Percentiles rank a stretch among this genome's conserved stretches.
These are phyloP conservation scores for Plasmodium gallinaceum DNA, from an alignment of 169 alveolate genomes.

Conservation along the genomic window DNA sequence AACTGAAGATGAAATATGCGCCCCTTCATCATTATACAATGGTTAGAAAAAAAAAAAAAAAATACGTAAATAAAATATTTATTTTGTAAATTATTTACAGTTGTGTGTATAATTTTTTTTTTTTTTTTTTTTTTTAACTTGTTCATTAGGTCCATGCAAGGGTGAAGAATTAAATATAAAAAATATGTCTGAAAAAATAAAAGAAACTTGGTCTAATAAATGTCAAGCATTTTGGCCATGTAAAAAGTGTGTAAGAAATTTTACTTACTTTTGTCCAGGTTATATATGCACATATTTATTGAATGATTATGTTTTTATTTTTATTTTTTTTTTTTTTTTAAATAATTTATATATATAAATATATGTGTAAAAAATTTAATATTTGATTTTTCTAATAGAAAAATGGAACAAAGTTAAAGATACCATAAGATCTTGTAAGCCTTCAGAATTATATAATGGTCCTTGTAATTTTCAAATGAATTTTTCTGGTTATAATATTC, in stretches of 20 bases:
- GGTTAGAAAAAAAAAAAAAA: conserved; percentile 43
- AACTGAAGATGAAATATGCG: conserved; percentile 61
- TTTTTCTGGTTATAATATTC: conserved; percentile 55
- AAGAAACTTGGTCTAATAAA: conserved; percentile 79
- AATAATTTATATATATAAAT: not conserved
- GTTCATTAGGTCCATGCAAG: conserved; percentile 82
- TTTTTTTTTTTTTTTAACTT: not conserved
- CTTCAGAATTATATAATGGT: conserved; percentile 39
- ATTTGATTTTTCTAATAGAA: conserved; percentile 29
- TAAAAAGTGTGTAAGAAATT: conserved; percentile 80
- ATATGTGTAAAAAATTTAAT: not conserved
- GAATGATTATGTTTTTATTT: conserved; percentile 11
- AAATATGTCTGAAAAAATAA: conserved; percentile 79
- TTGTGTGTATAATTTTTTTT: conserved; percentile 3
- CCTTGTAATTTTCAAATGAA: conserved; percentile 60
- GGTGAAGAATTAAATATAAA: conserved; percentile 82
- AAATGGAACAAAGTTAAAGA: conserved; percentile 65
- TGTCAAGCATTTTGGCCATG: conserved; percentile 88
- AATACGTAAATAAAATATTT: not conserved
- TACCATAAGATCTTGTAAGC: conserved; percentile 61
- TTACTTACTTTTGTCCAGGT: conserved; percentile 84
- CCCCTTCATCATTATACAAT: conserved; percentile 65
- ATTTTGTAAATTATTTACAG: not conserved
- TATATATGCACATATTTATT: conserved; percentile 16
- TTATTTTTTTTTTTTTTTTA: not conserved